Evolutionary conservation across 2,329 filamentous ascomycete species (phyloP), one percentile per base, ranked within the genome.

Genomic region (Lithohypha guttulata): DNA sequence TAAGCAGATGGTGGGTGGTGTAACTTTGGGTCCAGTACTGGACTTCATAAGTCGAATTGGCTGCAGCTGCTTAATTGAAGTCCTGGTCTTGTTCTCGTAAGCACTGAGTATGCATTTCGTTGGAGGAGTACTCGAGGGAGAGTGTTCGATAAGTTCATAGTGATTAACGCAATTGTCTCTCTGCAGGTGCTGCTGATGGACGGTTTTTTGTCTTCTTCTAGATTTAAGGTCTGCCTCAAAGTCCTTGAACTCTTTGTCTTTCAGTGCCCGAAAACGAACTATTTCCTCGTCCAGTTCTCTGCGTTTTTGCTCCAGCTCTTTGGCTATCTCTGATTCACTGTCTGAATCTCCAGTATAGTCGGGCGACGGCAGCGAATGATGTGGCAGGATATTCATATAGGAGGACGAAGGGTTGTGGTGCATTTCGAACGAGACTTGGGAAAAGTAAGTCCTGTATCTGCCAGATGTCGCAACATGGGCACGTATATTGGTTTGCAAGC

Each of bases 191-290:
- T 44, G 18, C 28, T 34, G 20, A 42, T 48, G 21, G 42, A 20
- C 17, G 34, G 40, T 41, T 28, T 29, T 23, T 20, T 42, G 39
- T 19, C 19, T 36, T 21, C 18, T 40, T 7, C 20, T 20, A 13
- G 32, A 23, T 28, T 34, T 42, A 3, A 53, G 32, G 14, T 51
- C 46, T 13, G 34, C 44, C 34, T 53, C 51, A 28, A 52, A 53
- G 22, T 52, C 49, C 26, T 43, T 44, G 38, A 53, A 53, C 33
- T 53, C 50, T n/a, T 46, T 41, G 8, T 53, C 51, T 39, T 53
- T 52, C 15, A 41, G 42, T 8, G 46, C 48, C 42, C 45, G 47
- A 44, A 53, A 53, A 11, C 39, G 42, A 19, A 41, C 39, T 11
- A 53, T 42, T 34, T 53, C 51, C 18, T 47, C 48, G 36, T 53